Percentiles rank a stretch among this genome's conserved stretches.
These are phyloP conservation scores for Bonia amplexicaulis DNA, from an alignment of 176 grass and related monocot genomes.

Conservation along the genomic window DNA sequence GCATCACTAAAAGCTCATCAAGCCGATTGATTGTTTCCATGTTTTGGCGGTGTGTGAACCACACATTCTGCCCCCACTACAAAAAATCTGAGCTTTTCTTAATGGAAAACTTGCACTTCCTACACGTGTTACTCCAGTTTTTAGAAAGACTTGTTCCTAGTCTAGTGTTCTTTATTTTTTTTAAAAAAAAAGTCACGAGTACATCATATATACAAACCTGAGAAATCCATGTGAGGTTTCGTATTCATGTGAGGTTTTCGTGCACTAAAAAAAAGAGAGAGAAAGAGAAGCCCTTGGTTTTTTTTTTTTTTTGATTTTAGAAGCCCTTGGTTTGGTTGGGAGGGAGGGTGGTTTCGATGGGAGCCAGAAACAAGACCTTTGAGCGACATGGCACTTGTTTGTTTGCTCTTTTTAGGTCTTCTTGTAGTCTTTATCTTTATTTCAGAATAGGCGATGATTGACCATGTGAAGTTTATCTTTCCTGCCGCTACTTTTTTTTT, in stretches of 20 bases:
- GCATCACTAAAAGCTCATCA: constrained; percentile 6
- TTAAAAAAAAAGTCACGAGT: neutral
- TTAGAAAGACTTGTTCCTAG: neutral
- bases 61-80: neutral
- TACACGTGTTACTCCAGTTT: neutral
- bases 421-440: neutral
- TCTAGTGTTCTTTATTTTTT: neutral
- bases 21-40: neutral
- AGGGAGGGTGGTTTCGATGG: neutral
- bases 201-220: neutral
- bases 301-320: too few relatives aligned
- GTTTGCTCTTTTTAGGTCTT: constrained; percentile 40
- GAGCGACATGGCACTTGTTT: constrained; percentile 28
- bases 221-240: neutral
- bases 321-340: neutral
- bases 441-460: constrained; percentile 1
- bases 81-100: neutral
- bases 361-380: constrained; percentile 13
- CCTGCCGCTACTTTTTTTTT: neutral
- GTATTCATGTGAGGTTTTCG: neutral
- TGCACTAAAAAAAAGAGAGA: neutral
- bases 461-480: constrained; percentile 22
- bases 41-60: constrained; percentile 4
- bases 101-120: neutral
- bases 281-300: neutral